A percentile compares a stretch with the other conserved stretches of the same genome.
phyloP scores from a whole-genome alignment of 305 asterid genomes.

The Ajuga reptans region DNA sequence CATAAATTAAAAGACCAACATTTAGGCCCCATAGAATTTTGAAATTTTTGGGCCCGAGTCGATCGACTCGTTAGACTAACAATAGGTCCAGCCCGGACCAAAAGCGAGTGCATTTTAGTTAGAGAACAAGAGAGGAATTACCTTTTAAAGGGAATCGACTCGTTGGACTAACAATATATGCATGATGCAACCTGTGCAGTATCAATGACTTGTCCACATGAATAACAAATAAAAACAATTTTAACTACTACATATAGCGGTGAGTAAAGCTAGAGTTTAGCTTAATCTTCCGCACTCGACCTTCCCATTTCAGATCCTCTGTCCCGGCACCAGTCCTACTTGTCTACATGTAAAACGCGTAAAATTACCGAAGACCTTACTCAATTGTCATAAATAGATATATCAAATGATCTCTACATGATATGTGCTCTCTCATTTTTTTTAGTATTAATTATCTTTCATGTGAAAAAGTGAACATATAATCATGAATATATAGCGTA shows the following conservation, averaged over 20 bases:
- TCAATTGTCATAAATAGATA: constrained; percentile 5
- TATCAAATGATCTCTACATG: constrained; percentile 20
- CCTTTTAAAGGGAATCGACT: too few species aligned
- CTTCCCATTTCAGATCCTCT: background rate
- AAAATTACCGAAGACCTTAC: constrained; percentile 24
- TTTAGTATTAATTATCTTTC: background rate
- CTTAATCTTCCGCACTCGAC: constrained; percentile 22
- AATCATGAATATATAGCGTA: background rate
- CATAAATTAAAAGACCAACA: too few species aligned
- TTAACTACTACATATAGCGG: background rate
- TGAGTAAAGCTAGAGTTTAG: constrained; percentile 26
- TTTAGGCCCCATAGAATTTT: too few species aligned
- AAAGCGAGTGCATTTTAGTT: too few species aligned
- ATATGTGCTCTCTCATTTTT: background rate
- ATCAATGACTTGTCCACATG: constrained; percentile 4
- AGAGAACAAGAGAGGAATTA: too few species aligned
- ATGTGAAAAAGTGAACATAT: background rate
- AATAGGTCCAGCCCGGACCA: too few species aligned
- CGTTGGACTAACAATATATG: too few species aligned
- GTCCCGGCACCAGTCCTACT: background rate
- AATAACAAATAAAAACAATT: constrained; percentile 9
- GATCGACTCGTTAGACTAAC: too few species aligned
- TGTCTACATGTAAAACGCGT: background rate
- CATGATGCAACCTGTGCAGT: constrained; percentile 2
- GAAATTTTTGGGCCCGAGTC: too few species aligned